Conservation (phyloP, 768 basidiomycete species). For the Kwoniella botswanensis region DNA sequence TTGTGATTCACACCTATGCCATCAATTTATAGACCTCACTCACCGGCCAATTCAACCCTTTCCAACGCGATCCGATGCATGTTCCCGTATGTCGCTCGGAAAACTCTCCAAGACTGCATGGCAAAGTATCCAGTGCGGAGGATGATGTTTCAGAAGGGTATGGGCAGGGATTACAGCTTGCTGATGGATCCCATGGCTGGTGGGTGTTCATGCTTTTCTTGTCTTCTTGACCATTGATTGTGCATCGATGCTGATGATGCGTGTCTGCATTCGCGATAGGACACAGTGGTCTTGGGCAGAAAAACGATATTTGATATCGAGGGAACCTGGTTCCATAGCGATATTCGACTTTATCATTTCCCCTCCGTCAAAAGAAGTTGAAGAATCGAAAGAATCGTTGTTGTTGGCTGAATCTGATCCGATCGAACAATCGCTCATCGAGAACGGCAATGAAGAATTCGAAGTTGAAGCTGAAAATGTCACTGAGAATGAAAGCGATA, state of each 20-base stretch:
- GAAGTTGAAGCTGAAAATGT: constrained; percentile 14
- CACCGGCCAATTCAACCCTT: constrained; percentile 38
- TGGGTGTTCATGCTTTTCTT: constrained; percentile 2
- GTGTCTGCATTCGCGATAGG: constrained; percentile 14
- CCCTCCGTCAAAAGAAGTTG: constrained; percentile 1
- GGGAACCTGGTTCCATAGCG: constrained; percentile 46
- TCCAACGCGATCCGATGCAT: constrained; percentile 9
- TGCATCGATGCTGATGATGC: too few species aligned
- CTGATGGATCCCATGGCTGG: constrained; percentile 39
- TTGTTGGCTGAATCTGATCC: constrained; percentile 19
- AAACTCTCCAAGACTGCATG: constrained; percentile 37
- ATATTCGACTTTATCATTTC: constrained; percentile 44
- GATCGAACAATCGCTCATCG: constrained; percentile 7
- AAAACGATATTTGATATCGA: constrained; percentile 53
- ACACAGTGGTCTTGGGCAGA: constrained; percentile 46
- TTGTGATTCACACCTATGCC: not conserved
- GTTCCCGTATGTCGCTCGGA: constrained; percentile 40
- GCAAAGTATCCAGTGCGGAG: constrained; percentile 13
- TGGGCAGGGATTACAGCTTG: constrained; percentile 19
- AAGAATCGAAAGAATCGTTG: constrained; percentile 12
- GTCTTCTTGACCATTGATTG: not conserved
- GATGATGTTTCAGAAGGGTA: constrained; percentile 17
- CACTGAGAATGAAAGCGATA: not conserved
- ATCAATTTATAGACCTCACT: constrained; percentile 28
- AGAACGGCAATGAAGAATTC: not conserved